Evolutionary conservation across 768 basidiomycete genomes (phyloP), one percentile per base, ranked within the genome.

Genomic region (Naganishia antarctica): DNA sequence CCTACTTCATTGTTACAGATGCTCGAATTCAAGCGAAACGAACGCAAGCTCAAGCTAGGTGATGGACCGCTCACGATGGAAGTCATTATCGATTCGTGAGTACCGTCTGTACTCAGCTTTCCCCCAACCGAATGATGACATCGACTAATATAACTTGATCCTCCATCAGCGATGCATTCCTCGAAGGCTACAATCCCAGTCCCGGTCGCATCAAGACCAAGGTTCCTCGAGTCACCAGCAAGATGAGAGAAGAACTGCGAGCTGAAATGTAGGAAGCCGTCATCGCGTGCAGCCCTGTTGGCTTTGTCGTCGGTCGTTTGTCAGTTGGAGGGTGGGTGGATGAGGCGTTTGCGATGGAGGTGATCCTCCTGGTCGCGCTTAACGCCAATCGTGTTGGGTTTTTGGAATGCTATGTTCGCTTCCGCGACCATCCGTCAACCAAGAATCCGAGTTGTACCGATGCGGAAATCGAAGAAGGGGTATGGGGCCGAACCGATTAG

Each of bases 11-110:
- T 4, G n/a, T 51, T 23, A 8, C 9, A 51, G 50, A 51, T 51
- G 50, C 50, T 51, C 50, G 50, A 51, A 21, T 51, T 26, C 31
- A 51, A 32, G 31, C 31, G 50, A 13, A 51, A 31, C 31, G 18
- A 51, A 13, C 29, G 50, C 4, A 23, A 51, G 16, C 31, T 51
- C 29, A 51, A 51, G 50, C 16, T 51, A 6, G 50, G 31, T 31
- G 50, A 23, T 34, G 50, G 50, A n/a, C 31, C 31, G 16, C 16
- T 51, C 18, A 12, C 3, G 7, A 51, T 51, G 31, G 50, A 51
- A 37, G 6, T 51, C 18, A 51, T 34, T 5, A 31, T 34, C 32
- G 31, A 23, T 18, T 26, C 31, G 50, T 51, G 32, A 51, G 50
- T 51, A 11, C 4, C 29, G 26, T 29, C 23, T n/a, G 23, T 7